Conservation (phyloP, 2,329 filamentous ascomycete genomes). For the Shiraia bambusicola region DNA sequence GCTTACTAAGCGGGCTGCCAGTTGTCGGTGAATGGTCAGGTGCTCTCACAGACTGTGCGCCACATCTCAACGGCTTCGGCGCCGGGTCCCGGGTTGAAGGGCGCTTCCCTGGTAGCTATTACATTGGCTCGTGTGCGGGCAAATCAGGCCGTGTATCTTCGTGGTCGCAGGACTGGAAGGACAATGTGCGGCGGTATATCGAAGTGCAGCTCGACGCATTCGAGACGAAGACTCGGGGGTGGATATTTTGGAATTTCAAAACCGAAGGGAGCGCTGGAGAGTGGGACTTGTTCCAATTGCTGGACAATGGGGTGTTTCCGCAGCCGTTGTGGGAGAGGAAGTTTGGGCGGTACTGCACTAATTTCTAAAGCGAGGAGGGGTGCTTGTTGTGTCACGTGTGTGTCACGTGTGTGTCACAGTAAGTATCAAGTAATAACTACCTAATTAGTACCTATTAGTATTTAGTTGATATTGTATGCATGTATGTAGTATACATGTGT, state of each 20-base stretch:
- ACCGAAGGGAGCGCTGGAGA: conserved; percentile 53
- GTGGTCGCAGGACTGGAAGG: conserved; percentile 50
- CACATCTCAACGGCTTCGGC: conserved; percentile 46
- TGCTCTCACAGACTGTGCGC: conserved; percentile 63
- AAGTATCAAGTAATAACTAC: no score
- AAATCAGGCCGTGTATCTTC: conserved; percentile 53
- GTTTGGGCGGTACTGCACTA: conserved; percentile 32
- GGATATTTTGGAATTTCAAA: conserved; percentile 63
- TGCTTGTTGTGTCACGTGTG: neutral
- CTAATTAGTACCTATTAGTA: no score
- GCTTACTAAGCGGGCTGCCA: conserved; percentile 4
- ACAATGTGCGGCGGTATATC: conserved; percentile 54
- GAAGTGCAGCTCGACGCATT: conserved; percentile 58
- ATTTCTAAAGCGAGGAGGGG: conserved; percentile 13
- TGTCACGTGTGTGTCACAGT: no score
- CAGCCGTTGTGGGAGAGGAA: conserved; percentile 30
- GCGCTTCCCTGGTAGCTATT: conserved; percentile 49
- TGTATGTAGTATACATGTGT: no score
- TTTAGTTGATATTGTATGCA: no score
- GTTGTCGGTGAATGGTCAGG: conserved; percentile 68
- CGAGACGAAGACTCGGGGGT: conserved; percentile 53
- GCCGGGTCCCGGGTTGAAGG: conserved; percentile 63
- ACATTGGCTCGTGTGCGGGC: conserved; percentile 56
- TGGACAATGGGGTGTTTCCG: conserved; percentile 55
- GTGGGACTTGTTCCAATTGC: conserved; percentile 55